phyloP scores from a whole-genome alignment of 2,329 filamentous ascomycete species.

The Epichloe uncinata region DNA sequence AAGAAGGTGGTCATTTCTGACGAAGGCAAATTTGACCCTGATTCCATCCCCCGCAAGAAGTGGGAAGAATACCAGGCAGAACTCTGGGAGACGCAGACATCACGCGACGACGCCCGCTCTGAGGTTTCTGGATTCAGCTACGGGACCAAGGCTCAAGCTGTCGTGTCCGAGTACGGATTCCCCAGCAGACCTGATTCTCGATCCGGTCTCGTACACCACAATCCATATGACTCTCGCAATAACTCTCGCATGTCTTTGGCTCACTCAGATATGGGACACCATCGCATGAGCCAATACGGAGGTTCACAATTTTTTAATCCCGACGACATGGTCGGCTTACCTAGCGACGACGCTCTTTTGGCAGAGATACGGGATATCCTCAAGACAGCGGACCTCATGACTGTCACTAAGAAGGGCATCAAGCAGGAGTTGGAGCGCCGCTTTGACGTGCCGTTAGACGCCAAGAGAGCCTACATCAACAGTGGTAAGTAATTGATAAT shows the following conservation, averaged over 20 bases:
- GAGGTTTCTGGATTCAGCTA: slow-evolving; percentile 93
- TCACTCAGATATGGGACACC: slow-evolving; percentile 50
- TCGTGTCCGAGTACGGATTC: slow-evolving; percentile 57
- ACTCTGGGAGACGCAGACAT: slow-evolving; percentile 86
- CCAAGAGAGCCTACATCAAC: slow-evolving; percentile 86
- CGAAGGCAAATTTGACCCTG: slow-evolving; percentile 94
- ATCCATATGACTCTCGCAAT: slow-evolving; percentile 35
- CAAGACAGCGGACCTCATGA: slow-evolving; percentile 87
- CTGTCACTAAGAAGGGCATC: slow-evolving; percentile 95
- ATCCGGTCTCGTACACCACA: slow-evolving; percentile 36
- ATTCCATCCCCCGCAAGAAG: slow-evolving; percentile 82
- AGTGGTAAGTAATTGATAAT: slow-evolving; percentile 50
- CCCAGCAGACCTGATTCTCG: slow-evolving; percentile 44
- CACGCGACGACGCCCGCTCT: slow-evolving; percentile 68
- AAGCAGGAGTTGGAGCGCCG: slow-evolving; percentile 85
- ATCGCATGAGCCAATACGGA: slow-evolving; percentile 48
- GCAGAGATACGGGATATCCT: slow-evolving; percentile 93
- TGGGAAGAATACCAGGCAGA: slow-evolving; percentile 99
- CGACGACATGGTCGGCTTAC: slow-evolving; percentile 62
- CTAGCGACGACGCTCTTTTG: slow-evolving; percentile 77
- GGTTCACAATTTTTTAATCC: slow-evolving; percentile 46
- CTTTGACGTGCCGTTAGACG: slow-evolving; percentile 76
- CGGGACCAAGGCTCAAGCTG: slow-evolving; percentile 64
- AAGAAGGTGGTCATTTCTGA: slow-evolving; percentile 88
- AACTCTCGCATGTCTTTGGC: slow-evolving; percentile 68